These are phyloP conservation scores for Blastocystis sp. DNA, from an alignment of 352 stramenopile species.

Conservation along the genomic window DNA sequence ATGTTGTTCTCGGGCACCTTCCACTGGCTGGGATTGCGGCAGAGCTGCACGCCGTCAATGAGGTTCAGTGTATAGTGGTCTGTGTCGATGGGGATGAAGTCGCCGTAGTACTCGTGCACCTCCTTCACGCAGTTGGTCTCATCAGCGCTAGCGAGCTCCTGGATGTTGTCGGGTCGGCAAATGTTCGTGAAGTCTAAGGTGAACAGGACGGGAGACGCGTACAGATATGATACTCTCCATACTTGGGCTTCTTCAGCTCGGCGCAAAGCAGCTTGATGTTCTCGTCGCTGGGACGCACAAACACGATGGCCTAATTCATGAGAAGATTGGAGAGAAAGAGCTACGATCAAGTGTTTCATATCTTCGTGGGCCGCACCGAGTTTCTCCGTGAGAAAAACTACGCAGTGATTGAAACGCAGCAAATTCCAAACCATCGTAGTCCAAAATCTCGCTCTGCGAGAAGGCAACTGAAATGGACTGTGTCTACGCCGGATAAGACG, in stretches of 20 bases:
- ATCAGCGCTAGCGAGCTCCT: conserved; percentile 93
- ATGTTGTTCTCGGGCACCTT: conserved; percentile 77
- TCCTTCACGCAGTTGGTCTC: conserved; percentile 89
- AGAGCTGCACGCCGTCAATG: conserved; percentile 80
- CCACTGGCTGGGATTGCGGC: conserved; percentile 72
- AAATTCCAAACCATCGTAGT: conserved; percentile 48
- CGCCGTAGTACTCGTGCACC: conserved; percentile 98
- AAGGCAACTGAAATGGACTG: conserved; percentile 71
- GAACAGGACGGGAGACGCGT: neutral
- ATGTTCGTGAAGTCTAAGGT: conserved; percentile 90
- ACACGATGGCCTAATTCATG: conserved; percentile 91
- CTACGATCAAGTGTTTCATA: conserved; percentile 72
- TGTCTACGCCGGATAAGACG: conserved; percentile 23
- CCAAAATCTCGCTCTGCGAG: conserved; percentile 73
- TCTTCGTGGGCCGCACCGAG: conserved; percentile 66
- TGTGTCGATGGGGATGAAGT: conserved; percentile 96
- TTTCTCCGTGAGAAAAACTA: conserved; percentile 74
- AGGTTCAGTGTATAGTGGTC: conserved; percentile 96
- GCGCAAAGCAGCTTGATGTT: conserved; percentile 88
- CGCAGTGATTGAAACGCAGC: neutral
- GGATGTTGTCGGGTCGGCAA: conserved; percentile 87
- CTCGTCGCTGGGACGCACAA: conserved; percentile 87
- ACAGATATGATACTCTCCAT: conserved; percentile 97
- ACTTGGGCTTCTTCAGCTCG: conserved; percentile 91
- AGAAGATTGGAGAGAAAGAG: neutral